phyloP scores from a whole-genome alignment of 371 early-diverging fungal species.

The Entomophthora muscae region DNA sequence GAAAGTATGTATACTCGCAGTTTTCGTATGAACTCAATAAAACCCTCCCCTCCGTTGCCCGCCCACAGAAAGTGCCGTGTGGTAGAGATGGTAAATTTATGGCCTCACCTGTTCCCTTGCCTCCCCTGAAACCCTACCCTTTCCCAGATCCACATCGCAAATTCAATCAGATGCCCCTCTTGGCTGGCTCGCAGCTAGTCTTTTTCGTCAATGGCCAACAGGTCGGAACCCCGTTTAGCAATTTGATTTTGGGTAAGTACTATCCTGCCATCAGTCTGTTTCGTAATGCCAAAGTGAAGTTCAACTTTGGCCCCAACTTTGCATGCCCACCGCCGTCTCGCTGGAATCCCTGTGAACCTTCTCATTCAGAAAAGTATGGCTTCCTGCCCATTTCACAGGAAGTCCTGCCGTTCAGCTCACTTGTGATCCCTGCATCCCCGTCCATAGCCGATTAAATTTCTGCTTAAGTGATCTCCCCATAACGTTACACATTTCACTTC shows the following conservation, averaged over 20 bases:
- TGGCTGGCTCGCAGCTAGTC: background rate
- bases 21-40: slow-evolving; percentile 3
- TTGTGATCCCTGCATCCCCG: background rate
- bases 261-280: slow-evolving; percentile 4
- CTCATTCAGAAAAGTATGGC: background rate
- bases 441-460: too few species aligned
- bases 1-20: background rate
- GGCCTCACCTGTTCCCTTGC: background rate
- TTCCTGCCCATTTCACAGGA: background rate
- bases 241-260: slow-evolving; percentile 6
- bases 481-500: too few species aligned
- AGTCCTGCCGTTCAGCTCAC: background rate
- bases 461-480: too few species aligned
- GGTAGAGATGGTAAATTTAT: background rate
- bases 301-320: slow-evolving; percentile 8
- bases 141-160: slow-evolving; percentile 2
- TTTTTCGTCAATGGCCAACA: slow-evolving; percentile 7
- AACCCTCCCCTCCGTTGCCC: background rate
- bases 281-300: background rate
- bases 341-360: background rate
- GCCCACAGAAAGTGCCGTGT: background rate
- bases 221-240: background rate
- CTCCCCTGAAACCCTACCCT: background rate
- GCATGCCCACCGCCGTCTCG: background rate
- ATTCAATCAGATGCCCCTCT: slow-evolving; percentile 5